Base-by-base conservation (phyloP, 2,329 filamentous ascomycete species). In the Pestalotiopsis sp. region DNA sequence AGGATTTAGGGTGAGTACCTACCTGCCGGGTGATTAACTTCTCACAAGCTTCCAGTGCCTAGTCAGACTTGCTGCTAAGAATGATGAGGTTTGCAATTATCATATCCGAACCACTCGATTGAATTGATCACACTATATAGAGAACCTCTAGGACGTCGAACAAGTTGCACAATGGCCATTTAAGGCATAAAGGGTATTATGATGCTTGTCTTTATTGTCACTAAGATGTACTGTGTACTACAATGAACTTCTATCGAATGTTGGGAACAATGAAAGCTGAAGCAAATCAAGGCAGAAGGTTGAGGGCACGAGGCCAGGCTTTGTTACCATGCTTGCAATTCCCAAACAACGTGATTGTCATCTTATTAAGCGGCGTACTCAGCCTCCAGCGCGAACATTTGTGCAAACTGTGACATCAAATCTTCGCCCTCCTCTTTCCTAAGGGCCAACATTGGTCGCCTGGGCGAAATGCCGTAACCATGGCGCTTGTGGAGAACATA, bases 401-500 rank as follows among this genome's bases (percentile, higher is more conserved):
- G 70, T 12, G 57, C 25, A 45, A 74, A 68, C 23, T 41, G 59
- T 5, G 13, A 7, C 71, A 74, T 73, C 41, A 74, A 72, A 3
- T 25, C 11, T 31, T 73, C 68, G 23, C 73, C 73, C 20, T 74
- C 72, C 3, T 57, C 7, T 6, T 71, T 61, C 49, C 69, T 67
- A 17, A 74, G 61, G 4, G 73, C 69, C 36, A 74, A 66, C 13
- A 74, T 61, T 7, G 73, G 73, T 45, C 67, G 71, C 17, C 73
- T 70, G 13, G 73, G 73, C 12, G 68, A 65, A 17, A 65, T 55
- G 1, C 73, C 67, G 64, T 73, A 74, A 9, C 72, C 73, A 57
- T 74, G 69, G 4, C 73, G 39, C 25, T 74, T 72, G 49, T 74
- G 68, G 41, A 74, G 67, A 36, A 70, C 72, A 36, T 73, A 74